These are phyloP conservation scores for Penicillium argentinense DNA, from an alignment of 495 filamentous ascomycete genomes.

Conservation along the genomic window DNA sequence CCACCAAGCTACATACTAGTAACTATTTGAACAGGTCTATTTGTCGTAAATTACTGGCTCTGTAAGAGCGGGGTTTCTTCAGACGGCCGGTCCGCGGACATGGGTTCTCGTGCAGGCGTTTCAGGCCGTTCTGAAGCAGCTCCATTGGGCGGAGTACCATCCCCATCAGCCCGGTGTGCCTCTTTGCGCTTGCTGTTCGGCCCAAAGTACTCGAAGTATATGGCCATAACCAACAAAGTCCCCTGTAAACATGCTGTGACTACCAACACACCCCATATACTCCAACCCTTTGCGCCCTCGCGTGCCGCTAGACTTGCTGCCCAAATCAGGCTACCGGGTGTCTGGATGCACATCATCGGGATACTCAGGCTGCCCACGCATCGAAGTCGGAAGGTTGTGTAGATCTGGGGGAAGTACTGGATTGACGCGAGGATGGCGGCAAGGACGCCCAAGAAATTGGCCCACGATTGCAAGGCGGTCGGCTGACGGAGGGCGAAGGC, in stretches of 20 bases:
- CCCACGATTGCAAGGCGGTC: slow-evolving; percentile 65
- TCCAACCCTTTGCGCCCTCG: slow-evolving; percentile 84
- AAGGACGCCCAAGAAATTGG: slow-evolving; percentile 77
- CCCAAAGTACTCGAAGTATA: slow-evolving; percentile 68
- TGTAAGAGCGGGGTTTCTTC: slow-evolving; percentile 49
- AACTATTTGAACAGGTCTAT: not conserved
- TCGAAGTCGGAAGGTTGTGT: slow-evolving; percentile 79
- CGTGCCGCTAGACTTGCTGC: slow-evolving; percentile 79
- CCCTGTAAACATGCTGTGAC: slow-evolving; percentile 87
- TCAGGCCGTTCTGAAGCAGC: slow-evolving; percentile 12
- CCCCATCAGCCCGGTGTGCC: slow-evolving; percentile 31
- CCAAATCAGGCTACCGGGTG: slow-evolving; percentile 86
- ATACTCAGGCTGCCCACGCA: slow-evolving; percentile 88
- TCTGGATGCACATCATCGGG: slow-evolving; percentile 98
- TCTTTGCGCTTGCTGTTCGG: slow-evolving; percentile 34
- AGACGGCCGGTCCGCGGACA: slow-evolving; percentile 38
- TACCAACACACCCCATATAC: slow-evolving; percentile 86
- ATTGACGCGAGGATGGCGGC: slow-evolving; percentile 76
- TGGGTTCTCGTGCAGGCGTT: slow-evolving; percentile 15
- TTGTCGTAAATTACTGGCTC: slow-evolving; percentile 22
- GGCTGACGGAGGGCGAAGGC: slow-evolving; percentile 59
- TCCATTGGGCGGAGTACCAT: slow-evolving; percentile 35
- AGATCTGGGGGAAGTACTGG: slow-evolving; percentile 95
- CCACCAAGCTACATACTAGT: slow-evolving; percentile 1
- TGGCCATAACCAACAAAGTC: slow-evolving; percentile 72